Conservation (phyloP, 2,329 filamentous ascomycete genomes). For the Trichophyton schoenleinii region DNA sequence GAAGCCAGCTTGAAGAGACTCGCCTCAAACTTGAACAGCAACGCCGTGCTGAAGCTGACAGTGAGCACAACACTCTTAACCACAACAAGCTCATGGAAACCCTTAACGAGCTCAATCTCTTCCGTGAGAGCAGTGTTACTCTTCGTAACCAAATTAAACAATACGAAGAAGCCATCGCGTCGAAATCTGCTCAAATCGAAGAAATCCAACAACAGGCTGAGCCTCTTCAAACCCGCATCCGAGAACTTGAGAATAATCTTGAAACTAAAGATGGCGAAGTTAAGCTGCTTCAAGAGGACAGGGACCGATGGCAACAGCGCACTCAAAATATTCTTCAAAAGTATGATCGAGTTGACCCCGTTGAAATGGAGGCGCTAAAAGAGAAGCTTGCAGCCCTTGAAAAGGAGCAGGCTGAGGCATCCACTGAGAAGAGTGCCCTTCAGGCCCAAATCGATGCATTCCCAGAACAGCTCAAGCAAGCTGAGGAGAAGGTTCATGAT, state of each 20-base stretch:
- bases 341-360: conserved; percentile 88
- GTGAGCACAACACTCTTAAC: conserved; percentile 57
- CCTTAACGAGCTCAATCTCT: conserved; percentile 87
- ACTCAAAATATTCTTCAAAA: conserved; percentile 92
- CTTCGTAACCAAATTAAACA: conserved; percentile 76
- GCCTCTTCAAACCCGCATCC: conserved; percentile 66
- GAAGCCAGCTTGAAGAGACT: conserved; percentile 77
- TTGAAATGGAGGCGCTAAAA: conserved; percentile 81
- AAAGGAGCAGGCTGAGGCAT: conserved; percentile 54
- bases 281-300: conserved; percentile 76
- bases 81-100: conserved; percentile 90
- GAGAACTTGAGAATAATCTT: conserved; percentile 69
- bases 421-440: conserved; percentile 39
- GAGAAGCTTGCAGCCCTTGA: conserved; percentile 57
- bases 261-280: conserved; percentile 77
- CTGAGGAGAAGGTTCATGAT: conserved; percentile 40
- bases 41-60: conserved; percentile 61
- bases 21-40: conserved; percentile 85
- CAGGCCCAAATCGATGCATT: conserved; percentile 39
- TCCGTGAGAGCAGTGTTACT: conserved; percentile 87
- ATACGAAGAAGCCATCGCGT: conserved; percentile 60
- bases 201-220: conserved; percentile 63
- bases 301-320: conserved; percentile 89
- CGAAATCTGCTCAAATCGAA: conserved; percentile 62
- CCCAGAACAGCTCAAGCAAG: conserved; percentile 36